These are phyloP conservation scores for Nakazawaea populi DNA, from an alignment of 805 yeast species.

Conservation along the genomic window DNA sequence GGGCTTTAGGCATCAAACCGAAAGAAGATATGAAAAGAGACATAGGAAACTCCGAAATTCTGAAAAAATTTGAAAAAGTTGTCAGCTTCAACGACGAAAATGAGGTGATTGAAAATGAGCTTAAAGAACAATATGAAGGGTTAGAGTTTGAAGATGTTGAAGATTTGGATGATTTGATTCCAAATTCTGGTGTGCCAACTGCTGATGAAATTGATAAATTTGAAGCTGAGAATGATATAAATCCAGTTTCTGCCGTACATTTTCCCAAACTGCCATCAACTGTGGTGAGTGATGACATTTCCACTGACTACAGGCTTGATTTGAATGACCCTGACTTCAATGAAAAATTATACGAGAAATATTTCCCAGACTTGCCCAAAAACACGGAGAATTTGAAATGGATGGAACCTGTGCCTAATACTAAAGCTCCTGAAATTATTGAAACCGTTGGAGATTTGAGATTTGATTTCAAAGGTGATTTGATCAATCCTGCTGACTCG, in stretches of 20 bases:
- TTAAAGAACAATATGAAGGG: neutral
- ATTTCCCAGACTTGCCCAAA: slow-evolving; percentile 83
- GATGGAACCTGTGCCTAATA: slow-evolving; percentile 71
- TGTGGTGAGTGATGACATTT: slow-evolving; percentile 20
- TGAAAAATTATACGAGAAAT: slow-evolving; percentile 74
- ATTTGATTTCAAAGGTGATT: slow-evolving; percentile 82
- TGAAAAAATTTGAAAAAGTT: neutral
- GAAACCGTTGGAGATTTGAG: slow-evolving; percentile 64
- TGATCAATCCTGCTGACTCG: slow-evolving; percentile 43
- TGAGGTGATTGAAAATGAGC: neutral
- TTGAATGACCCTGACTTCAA: slow-evolving; percentile 74
- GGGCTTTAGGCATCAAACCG: slow-evolving; percentile 19
- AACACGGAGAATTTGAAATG: slow-evolving; percentile 81
- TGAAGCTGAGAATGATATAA: slow-evolving; percentile 36
- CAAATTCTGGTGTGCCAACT: slow-evolving; percentile 24
- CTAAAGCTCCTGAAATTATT: slow-evolving; percentile 25
- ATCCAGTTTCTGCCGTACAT: slow-evolving; percentile 46
- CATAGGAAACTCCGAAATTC: slow-evolving; percentile 17
- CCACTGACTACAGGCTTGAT: slow-evolving; percentile 37
- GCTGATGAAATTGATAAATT: slow-evolving; percentile 32
- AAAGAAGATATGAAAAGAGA: slow-evolving; percentile 13
- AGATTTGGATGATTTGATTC: slow-evolving; percentile 42
- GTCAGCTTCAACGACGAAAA: neutral
- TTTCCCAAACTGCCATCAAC: slow-evolving; percentile 47
- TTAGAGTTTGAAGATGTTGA: slow-evolving; percentile 26